These are phyloP conservation scores for Cinnamomum micranthum DNA, from an alignment of 164 flowering plant species.

Conservation along the genomic window DNA sequence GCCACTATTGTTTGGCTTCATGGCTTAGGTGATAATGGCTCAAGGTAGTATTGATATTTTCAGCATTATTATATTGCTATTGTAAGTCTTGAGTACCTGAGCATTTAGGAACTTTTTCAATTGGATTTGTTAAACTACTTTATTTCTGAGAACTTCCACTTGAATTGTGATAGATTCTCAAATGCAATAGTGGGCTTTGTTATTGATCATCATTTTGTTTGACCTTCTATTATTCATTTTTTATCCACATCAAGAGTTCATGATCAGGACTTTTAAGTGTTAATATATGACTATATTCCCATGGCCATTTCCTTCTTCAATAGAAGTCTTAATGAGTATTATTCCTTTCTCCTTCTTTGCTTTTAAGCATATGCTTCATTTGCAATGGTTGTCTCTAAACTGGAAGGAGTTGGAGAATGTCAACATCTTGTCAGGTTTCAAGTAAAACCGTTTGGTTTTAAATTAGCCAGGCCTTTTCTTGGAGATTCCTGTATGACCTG, in stretches of 20 bases:
- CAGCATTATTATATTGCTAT: not conserved
- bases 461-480: conserved; percentile 19
- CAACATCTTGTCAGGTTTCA: conserved; percentile 25
- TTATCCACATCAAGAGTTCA: not conserved
- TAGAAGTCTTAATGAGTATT: conserved; percentile 9
- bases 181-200: no score
- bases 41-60: conserved; percentile 40
- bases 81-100: not conserved
- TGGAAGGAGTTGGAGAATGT: conserved; percentile 25
- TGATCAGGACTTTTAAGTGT: not conserved
- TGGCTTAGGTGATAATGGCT: conserved; percentile 88
- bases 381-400: conserved; percentile 13
- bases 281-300: not conserved
- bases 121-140: no score
- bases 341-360: conserved; percentile 3
- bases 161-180: no score
- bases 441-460: conserved; percentile 13
- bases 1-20: conserved; percentile 85
- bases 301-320: conserved; percentile 11
- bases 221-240: no score
- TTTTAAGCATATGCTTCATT: conserved; percentile 16
- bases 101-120: no score
- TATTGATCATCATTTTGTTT: no score
- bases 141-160: no score
- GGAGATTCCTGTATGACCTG: conserved; percentile 32